These are phyloP conservation scores for Nissolia schottii DNA, from an alignment of 306 rosid species.

Conservation along the genomic window DNA sequence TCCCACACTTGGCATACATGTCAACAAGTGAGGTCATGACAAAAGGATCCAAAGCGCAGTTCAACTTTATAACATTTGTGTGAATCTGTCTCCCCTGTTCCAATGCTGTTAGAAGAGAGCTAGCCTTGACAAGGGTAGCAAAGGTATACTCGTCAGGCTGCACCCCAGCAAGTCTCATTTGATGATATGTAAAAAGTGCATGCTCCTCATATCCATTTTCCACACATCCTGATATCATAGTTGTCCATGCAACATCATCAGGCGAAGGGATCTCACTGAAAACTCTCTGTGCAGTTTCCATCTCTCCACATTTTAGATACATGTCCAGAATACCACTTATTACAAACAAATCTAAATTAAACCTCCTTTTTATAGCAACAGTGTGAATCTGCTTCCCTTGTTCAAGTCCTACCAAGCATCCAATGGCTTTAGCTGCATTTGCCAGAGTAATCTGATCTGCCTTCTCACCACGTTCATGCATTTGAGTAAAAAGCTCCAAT, in stretches of 20 bases:
- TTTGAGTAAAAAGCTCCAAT: constrained; percentile 43
- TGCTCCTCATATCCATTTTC: constrained; percentile 74
- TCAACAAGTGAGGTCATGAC: constrained; percentile 82
- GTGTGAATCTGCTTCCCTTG: constrained; percentile 79
- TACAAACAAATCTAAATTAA: constrained; percentile 48
- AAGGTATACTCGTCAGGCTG: constrained; percentile 78
- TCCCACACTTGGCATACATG: constrained; percentile 89
- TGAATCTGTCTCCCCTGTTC: constrained; percentile 85
- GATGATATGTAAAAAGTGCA: constrained; percentile 59
- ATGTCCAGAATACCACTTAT: constrained; percentile 67
- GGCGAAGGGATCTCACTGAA: constrained; percentile 57
- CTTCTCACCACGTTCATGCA: constrained; percentile 46
- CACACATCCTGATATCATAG: constrained; percentile 72
- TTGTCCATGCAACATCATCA: constrained; percentile 84
- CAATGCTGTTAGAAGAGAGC: constrained; percentile 64
- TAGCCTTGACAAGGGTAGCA: constrained; percentile 71
- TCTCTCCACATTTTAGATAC: constrained; percentile 83
- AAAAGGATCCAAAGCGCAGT: constrained; percentile 55
- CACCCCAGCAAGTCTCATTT: constrained; percentile 63
- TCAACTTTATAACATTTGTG: constrained; percentile 66
- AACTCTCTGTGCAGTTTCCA: constrained; percentile 45
- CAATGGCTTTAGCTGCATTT: constrained; percentile 67
- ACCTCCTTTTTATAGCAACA: constrained; percentile 42
- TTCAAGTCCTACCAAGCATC: constrained; percentile 50
- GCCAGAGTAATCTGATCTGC: constrained; percentile 58